Evolutionary conservation across 2,329 filamentous ascomycete genomes (phyloP).

Genomic region (Penicillium sp.): DNA sequence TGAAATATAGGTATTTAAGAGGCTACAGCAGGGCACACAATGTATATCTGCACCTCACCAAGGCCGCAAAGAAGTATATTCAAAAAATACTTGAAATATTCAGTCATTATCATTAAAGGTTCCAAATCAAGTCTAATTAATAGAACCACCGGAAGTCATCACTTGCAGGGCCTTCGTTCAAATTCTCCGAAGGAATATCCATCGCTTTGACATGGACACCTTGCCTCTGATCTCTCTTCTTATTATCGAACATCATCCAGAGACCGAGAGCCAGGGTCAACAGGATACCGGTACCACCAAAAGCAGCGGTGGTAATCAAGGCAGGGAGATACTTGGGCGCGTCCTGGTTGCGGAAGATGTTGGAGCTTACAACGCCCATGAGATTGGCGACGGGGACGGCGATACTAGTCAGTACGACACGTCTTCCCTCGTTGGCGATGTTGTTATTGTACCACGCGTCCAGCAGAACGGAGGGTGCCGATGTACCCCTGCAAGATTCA

Average conservation of each 20-base stretch:
- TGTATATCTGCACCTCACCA: not conserved
- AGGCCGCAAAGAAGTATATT: not conserved
- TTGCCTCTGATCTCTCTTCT: constrained; percentile 57
- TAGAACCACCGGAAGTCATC: constrained; percentile 59
- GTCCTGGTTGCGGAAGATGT: constrained; percentile 65
- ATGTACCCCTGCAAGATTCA: constrained; percentile 54
- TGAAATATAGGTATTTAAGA: not conserved
- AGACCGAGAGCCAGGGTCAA: constrained; percentile 58
- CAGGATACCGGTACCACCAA: constrained; percentile 60
- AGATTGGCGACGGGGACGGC: constrained; percentile 72
- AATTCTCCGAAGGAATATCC: constrained; percentile 56
- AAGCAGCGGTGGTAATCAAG: constrained; percentile 55
- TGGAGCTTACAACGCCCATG: constrained; percentile 68
- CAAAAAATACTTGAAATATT: not conserved
- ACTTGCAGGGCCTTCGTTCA: constrained; percentile 55
- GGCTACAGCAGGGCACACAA: not conserved
- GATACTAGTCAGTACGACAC: constrained; percentile 67
- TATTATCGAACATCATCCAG: constrained; percentile 56
- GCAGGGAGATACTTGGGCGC: constrained; percentile 66
- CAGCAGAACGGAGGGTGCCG: constrained; percentile 65
- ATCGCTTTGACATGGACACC: constrained; percentile 57
- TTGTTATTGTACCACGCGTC: constrained; percentile 76
- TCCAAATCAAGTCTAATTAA: constrained; percentile 9
- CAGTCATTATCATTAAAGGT: constrained; percentile 2
- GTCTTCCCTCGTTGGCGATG: constrained; percentile 70